A percentile compares a stretch with the other conserved stretches of the same genome.
These are phyloP conservation scores for Globisporangium camurandrum DNA, from an alignment of 352 stramenopile genomes.

Conservation along the genomic window DNA sequence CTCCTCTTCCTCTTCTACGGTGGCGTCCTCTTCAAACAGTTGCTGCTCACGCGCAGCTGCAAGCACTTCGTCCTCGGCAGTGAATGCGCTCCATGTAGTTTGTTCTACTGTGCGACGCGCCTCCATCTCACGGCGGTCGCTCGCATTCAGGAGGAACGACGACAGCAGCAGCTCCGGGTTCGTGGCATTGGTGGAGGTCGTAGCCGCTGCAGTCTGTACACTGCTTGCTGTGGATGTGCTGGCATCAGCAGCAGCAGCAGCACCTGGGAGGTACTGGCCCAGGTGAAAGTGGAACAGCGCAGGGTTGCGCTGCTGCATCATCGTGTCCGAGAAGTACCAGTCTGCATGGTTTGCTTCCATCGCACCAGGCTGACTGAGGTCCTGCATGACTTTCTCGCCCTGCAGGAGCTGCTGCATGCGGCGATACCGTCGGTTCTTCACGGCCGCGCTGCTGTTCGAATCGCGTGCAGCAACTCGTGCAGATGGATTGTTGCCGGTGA, in stretches of 20 bases:
- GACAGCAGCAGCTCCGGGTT: constrained; percentile 30
- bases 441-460: constrained; percentile 12
- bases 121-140: constrained; percentile 65
- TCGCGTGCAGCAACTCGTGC: not conserved
- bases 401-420: constrained; percentile 60
- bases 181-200: not conserved
- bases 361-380: constrained; percentile 5
- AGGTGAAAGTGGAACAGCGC: constrained; percentile 82
- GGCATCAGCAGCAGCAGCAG: not conserved
- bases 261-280: constrained; percentile 46
- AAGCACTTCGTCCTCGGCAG: constrained; percentile 15
- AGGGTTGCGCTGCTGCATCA: constrained; percentile 75
- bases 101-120: constrained; percentile 49
- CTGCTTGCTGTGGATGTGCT: not conserved
- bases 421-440: constrained; percentile 69
- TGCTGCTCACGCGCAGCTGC: constrained; percentile 14
- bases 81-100: constrained; percentile 42
- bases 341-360: constrained; percentile 17
- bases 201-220: not conserved
- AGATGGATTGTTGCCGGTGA: no score
- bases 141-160: constrained; percentile 61
- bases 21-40: constrained; percentile 27
- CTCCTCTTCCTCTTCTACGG: constrained; percentile 24
- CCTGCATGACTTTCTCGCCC: constrained; percentile 7
- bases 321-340: constrained; percentile 71